A percentile compares a stretch with the other conserved stretches of the same genome.
phyloP scores from a whole-genome alignment of 2,329 filamentous ascomycete species.

The Penicillium aurantiogriseum region DNA sequence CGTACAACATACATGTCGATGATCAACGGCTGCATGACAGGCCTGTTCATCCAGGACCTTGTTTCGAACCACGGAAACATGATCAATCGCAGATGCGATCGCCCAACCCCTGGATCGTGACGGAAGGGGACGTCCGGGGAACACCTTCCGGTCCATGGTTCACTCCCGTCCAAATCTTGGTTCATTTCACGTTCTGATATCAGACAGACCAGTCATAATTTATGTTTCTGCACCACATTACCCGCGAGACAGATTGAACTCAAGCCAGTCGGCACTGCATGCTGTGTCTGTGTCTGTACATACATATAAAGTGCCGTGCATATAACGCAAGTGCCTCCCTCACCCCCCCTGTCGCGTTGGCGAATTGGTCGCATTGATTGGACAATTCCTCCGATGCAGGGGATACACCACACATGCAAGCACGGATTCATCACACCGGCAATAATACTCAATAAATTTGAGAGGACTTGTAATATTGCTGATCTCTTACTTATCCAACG shows the following conservation, averaged over 20 bases:
- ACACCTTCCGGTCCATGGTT: constrained; percentile 24
- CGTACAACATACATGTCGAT: background rate
- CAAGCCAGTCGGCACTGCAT: background rate
- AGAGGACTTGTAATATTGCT: background rate
- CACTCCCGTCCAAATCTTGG: constrained; percentile 18
- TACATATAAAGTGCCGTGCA: background rate
- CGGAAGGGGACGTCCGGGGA: constrained; percentile 19
- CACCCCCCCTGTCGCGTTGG: background rate
- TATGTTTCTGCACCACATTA: background rate
- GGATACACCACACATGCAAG: constrained; percentile 4
- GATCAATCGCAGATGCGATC: constrained; percentile 12
- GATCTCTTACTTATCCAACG: background rate
- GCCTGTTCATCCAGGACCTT: background rate
- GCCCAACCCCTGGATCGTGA: constrained; percentile 9
- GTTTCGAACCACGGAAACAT: constrained; percentile 1
- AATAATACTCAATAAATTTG: background rate
- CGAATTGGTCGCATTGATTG: background rate
- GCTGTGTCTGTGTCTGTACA: constrained; percentile 1
- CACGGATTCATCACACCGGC: constrained; percentile 1
- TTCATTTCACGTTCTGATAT: constrained; percentile 11
- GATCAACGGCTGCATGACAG: background rate
- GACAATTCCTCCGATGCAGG: constrained; percentile 11
- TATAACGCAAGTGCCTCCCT: background rate
- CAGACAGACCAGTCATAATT: constrained; percentile 4
- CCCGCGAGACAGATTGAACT: background rate